These are phyloP conservation scores for Xylariales sp. DNA, from an alignment of 2,329 filamentous ascomycete genomes.

Conservation along the genomic window DNA sequence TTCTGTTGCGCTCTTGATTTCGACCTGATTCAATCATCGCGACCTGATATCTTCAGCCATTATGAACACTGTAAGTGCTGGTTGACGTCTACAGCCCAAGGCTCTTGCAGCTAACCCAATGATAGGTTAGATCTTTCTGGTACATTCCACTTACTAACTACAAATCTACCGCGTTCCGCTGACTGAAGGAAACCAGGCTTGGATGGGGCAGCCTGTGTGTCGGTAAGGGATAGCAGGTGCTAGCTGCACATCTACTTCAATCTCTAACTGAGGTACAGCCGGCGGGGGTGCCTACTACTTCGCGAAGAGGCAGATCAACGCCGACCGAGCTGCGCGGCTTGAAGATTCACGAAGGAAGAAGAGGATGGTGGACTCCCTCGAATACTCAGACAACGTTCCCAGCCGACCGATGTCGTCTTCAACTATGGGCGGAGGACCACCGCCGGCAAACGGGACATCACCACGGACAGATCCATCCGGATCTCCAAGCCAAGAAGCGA, in stretches of 20 bases:
- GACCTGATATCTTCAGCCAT: not conserved
- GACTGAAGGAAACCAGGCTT: constrained; percentile 50
- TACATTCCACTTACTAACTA: constrained; percentile 11
- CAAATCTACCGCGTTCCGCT: not conserved
- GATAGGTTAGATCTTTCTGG: constrained; percentile 15
- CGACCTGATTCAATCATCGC: too few relatives aligned
- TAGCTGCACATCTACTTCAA: too few relatives aligned
- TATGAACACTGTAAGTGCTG: constrained; percentile 15
- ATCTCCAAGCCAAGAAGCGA: constrained; percentile 68
- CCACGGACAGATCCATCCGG: constrained; percentile 54
- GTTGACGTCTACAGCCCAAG: not conserved
- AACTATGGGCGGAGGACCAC: constrained; percentile 30
- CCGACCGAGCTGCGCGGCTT: constrained; percentile 71
- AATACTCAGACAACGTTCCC: constrained; percentile 38
- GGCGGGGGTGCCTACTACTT: constrained; percentile 93
- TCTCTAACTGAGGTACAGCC: constrained; percentile 44
- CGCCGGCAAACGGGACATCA: constrained; percentile 39
- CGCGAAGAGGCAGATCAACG: constrained; percentile 91
- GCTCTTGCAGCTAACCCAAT: constrained; percentile 6
- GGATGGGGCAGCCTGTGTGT: constrained; percentile 88
- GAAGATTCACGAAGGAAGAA: constrained; percentile 63
- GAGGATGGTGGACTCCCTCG: constrained; percentile 51
- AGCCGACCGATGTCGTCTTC: constrained; percentile 28
- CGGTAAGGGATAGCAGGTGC: constrained; percentile 59
- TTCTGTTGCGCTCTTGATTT: too few relatives aligned